A percentile compares a stretch with the other conserved stretches of the same genome.
Evolutionary conservation across 371 early-diverging fungal genomes (phyloP).

Genomic region (Actinomortierella ambigua): DNA sequence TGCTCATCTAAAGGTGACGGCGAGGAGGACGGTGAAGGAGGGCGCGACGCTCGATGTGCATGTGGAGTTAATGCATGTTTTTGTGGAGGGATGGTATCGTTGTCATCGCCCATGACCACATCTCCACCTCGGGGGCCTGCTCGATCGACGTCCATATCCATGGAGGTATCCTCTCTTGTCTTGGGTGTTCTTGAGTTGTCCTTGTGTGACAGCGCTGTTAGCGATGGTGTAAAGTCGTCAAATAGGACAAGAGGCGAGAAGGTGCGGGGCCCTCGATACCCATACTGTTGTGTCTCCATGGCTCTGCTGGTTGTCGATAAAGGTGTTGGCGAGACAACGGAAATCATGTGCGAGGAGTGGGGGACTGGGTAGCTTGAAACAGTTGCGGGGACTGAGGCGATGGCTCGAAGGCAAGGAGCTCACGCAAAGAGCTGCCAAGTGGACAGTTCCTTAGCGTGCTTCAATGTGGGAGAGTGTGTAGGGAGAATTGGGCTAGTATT

Average conservation of each 20-base stretch:
- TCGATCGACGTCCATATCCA: too few relatives aligned
- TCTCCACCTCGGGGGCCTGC: too few relatives aligned
- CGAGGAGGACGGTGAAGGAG: background rate
- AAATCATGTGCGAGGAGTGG: slow-evolving; percentile 7
- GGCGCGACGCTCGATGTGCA: background rate
- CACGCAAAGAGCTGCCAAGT: too few relatives aligned
- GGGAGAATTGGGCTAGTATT: too few relatives aligned
- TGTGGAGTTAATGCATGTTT: background rate
- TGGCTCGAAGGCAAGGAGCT: slow-evolving; percentile 6
- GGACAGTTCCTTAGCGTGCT: too few relatives aligned
- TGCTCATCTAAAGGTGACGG: background rate
- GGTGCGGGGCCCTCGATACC: slow-evolving; percentile 3
- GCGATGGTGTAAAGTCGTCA: background rate
- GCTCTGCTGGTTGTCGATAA: slow-evolving; percentile 12
- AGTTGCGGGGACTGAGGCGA: background rate
- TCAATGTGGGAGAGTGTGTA: too few relatives aligned
- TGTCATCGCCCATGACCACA: too few relatives aligned
- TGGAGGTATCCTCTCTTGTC: too few relatives aligned
- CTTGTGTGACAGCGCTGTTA: background rate
- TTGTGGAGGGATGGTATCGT: too few relatives aligned
- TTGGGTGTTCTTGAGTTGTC: too few relatives aligned
- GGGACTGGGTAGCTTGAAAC: background rate
- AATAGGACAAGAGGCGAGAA: slow-evolving; percentile 15
- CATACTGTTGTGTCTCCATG: background rate
- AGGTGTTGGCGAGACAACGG: slow-evolving; percentile 9